Evolutionary conservation across 768 basidiomycete species (phyloP).

Genomic region (Suillus plorans): DNA sequence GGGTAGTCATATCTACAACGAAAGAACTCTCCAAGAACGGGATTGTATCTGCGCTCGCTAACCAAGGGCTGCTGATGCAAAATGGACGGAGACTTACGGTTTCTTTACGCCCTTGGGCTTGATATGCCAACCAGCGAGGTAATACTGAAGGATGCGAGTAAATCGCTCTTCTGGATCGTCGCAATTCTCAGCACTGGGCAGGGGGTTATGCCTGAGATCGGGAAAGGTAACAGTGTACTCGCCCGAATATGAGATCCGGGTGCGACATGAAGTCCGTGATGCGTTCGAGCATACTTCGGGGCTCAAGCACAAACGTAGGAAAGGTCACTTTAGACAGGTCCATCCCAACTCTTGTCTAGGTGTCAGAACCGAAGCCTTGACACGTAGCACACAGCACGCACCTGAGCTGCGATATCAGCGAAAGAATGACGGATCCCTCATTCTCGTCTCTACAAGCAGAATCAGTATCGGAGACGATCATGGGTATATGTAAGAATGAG

Average conservation of each 20-base stretch:
- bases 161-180: conserved; percentile 88
- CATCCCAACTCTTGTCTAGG: conserved; percentile 78
- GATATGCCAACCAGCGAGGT: conserved; percentile 99
- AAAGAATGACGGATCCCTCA: conserved; percentile 87
- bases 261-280: conserved; percentile 99
- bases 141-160: conserved; percentile 87
- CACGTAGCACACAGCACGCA: conserved; percentile 29
- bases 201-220: conserved; percentile 6
- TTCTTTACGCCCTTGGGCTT: conserved; percentile 99
- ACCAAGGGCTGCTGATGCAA: conserved; percentile 9
- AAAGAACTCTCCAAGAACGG: conserved; percentile 97
- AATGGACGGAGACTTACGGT: conserved; percentile 57
- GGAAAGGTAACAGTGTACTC: conserved; percentile 32
- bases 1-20: conserved; percentile 92
- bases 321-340: conserved; percentile 94
- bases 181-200: conserved; percentile 71
- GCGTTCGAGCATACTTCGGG: conserved; percentile 94
- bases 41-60: conserved; percentile 73
- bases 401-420: conserved; percentile 89
- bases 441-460: conserved; percentile 74
- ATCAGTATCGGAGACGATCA: conserved; percentile 36
- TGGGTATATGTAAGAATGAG: conserved; percentile 25
- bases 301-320: conserved; percentile 95
- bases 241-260: conserved; percentile 96
- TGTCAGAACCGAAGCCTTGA: background rate